Evolutionary conservation across 129 eudicot species (phyloP).

Genomic region (Flaveria robusta): DNA sequence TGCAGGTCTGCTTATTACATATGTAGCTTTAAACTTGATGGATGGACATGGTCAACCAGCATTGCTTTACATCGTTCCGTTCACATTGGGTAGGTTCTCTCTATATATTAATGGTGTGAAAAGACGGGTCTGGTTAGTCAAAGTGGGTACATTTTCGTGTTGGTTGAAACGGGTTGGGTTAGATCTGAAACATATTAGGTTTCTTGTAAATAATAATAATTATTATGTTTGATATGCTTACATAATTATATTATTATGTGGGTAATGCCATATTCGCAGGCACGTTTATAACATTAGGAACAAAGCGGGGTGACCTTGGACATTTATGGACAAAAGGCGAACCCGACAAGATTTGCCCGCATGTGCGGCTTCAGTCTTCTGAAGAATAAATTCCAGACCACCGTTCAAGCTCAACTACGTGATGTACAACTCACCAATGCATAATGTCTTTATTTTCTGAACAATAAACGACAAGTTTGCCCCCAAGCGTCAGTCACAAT

Average conservation of each 20-base stretch:
- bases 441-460: neutral
- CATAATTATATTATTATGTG: neutral
- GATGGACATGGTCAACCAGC: constrained; percentile 60
- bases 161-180: neutral
- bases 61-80: constrained; percentile 53
- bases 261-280: constrained; percentile 46
- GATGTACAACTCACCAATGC: constrained; percentile 24
- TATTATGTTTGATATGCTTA: neutral
- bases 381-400: constrained; percentile 25
- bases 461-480: constrained; percentile 16
- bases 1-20: constrained; percentile 14
- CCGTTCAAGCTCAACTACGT: constrained; percentile 19
- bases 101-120: neutral
- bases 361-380: constrained; percentile 61
- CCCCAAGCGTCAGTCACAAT: neutral
- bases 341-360: constrained; percentile 85
- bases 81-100: constrained; percentile 35
- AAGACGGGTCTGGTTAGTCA: neutral
- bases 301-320: constrained; percentile 69
- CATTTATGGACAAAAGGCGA: constrained; percentile 78
- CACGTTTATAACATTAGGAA: constrained; percentile 68
- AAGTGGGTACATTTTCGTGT: neutral
- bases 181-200: neutral
- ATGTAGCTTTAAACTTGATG: constrained; percentile 75
- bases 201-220: constrained; percentile 1